These are phyloP conservation scores for Curvularia sp. DNA, from an alignment of 2,329 filamentous ascomycete species.

Conservation along the genomic window DNA sequence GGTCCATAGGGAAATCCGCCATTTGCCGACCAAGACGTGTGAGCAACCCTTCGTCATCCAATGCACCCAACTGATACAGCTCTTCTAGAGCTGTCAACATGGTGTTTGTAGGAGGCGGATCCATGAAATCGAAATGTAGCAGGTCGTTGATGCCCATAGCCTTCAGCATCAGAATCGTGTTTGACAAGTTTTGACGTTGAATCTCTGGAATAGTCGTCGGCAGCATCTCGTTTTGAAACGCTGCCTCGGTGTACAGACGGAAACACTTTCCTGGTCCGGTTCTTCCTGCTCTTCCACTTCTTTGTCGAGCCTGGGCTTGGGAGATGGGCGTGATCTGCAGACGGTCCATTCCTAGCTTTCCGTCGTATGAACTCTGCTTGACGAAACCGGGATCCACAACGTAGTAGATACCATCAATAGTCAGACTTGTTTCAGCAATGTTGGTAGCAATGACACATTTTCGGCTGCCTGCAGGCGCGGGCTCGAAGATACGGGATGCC, in stretches of 20 bases:
- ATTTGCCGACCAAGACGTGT: slow-evolving; percentile 94
- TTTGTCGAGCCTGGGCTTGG: slow-evolving; percentile 93
- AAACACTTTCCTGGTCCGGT: slow-evolving; percentile 93
- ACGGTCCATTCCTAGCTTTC: slow-evolving; percentile 97
- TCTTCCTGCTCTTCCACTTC: slow-evolving; percentile 88
- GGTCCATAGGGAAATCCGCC: slow-evolving; percentile 99
- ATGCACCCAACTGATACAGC: slow-evolving; percentile 85
- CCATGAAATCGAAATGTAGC: slow-evolving; percentile 98
- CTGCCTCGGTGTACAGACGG: slow-evolving; percentile 91
- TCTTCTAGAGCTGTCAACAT: slow-evolving; percentile 97
- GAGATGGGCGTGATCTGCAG: slow-evolving; percentile 95
- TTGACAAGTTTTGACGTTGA: slow-evolving; percentile 88
- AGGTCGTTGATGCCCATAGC: slow-evolving; percentile 99
- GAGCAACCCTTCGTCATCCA: slow-evolving; percentile 93
- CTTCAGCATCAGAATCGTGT: slow-evolving; percentile 96
- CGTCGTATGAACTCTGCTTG: slow-evolving; percentile 96
- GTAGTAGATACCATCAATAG: slow-evolving; percentile 97
- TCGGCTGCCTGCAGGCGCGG: slow-evolving; percentile 80
- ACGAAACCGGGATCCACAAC: slow-evolving; percentile 97
- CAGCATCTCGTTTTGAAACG: slow-evolving; percentile 95
- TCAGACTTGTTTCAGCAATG: slow-evolving; percentile 97
- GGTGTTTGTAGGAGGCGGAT: slow-evolving; percentile 94
- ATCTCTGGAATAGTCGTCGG: slow-evolving; percentile 97
- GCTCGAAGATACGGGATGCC: slow-evolving; percentile 93
- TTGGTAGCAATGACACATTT: slow-evolving; percentile 99